Conservation (phyloP, 768 basidiomycete genomes). For the Calocybe indica region DNA sequence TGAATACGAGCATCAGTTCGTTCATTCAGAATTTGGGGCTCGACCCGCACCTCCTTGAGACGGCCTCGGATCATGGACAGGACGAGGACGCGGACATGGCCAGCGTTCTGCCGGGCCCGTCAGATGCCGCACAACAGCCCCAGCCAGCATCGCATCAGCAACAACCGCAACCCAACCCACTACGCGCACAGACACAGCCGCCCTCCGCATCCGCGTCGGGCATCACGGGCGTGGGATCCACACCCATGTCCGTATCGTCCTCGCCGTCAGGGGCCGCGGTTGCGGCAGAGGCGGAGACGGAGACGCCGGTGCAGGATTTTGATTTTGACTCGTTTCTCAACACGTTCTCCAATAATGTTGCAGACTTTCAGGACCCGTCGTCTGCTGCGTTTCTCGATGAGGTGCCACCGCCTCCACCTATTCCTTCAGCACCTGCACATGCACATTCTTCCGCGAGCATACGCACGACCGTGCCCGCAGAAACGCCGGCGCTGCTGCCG, state of each 20-base stretch:
- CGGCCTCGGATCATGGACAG: conserved; percentile 1
- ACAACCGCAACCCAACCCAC: too few species aligned
- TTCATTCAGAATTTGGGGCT: conserved; percentile 69
- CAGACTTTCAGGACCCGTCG: neutral
- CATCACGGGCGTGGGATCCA: too few species aligned
- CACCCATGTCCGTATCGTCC: neutral
- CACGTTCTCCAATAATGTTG: conserved; percentile 2
- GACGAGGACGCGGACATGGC: neutral
- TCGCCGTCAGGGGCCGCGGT: neutral
- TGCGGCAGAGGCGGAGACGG: neutral
- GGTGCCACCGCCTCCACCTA: neutral
- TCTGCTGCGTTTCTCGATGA: conserved; percentile 3
- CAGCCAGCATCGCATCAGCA: too few species aligned
- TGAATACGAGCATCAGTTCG: conserved; percentile 63
- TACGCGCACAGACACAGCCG: too few species aligned
- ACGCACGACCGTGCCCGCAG: neutral
- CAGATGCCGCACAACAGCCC: too few species aligned
- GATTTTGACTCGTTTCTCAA: conserved; percentile 13
- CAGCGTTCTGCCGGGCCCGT: too few species aligned
- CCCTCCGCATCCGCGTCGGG: too few species aligned
- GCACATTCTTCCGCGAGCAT: neutral
- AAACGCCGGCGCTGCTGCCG: neutral
- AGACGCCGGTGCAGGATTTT: conserved; percentile 3
- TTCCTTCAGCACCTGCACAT: neutral
- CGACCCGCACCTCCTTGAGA: conserved; percentile 36